Conservation (phyloP, 2,329 filamentous ascomycete genomes). For the Mycosphaerelloides madeirae region DNA sequence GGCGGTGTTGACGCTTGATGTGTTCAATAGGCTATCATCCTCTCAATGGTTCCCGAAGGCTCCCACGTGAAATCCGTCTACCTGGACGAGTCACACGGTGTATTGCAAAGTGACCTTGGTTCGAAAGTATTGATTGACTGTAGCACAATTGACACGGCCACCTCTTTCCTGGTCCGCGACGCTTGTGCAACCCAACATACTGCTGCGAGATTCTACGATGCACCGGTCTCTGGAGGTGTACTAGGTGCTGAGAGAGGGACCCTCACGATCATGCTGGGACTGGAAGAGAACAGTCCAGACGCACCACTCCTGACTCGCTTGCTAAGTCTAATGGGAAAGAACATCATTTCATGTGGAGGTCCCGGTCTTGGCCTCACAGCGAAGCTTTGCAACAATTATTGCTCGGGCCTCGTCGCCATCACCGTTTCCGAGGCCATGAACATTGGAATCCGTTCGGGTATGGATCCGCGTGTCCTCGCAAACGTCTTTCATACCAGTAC, state of each 20-base stretch:
- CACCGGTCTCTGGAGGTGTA: conserved; percentile 51
- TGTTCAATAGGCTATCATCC: conserved; percentile 42
- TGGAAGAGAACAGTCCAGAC: conserved; percentile 43
- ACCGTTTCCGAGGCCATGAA: conserved; percentile 56
- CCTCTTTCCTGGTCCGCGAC: conserved; percentile 44
- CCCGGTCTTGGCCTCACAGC: conserved; percentile 54
- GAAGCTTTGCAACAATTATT: conserved; percentile 60
- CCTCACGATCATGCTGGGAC: conserved; percentile 54
- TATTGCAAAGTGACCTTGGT: conserved; percentile 37
- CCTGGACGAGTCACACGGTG: conserved; percentile 41
- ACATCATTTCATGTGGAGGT: conserved; percentile 54
- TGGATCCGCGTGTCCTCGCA: conserved; percentile 51
- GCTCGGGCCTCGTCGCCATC: conserved; percentile 55
- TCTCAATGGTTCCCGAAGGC: conserved; percentile 54
- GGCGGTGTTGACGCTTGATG: neutral
- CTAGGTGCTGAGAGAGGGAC: conserved; percentile 50
- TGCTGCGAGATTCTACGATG: conserved; percentile 48
- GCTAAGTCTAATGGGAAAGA: conserved; percentile 49
- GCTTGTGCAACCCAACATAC: conserved; percentile 37
- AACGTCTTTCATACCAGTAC: conserved; percentile 50
- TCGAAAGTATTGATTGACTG: conserved; percentile 51
- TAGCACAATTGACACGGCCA: conserved; percentile 53
- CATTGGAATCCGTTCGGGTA: conserved; percentile 55
- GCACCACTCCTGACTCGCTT: conserved; percentile 42
- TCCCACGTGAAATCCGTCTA: conserved; percentile 50